Evolutionary conservation across 208 protist genomes (phyloP), one percentile per base, ranked within the genome.

Genomic region (Wallacemonas rigidus): DNA sequence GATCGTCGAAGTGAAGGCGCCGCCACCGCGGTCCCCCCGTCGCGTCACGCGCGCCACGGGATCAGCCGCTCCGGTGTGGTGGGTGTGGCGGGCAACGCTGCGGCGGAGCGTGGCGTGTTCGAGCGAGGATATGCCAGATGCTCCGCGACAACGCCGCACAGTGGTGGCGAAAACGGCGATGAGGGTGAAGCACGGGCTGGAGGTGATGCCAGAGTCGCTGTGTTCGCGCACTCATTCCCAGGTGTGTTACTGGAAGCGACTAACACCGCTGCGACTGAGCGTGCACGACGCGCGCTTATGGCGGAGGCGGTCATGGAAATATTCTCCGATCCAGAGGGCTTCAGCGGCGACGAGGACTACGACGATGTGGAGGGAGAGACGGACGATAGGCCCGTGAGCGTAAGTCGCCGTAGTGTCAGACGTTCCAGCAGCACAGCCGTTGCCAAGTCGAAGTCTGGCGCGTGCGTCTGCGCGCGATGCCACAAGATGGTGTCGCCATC

Each of bases 171-270:
- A 38, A 41, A 17, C n/a, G 11, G 53, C 6, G 53, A 6, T 7
- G 11, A 17, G 17, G 53, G 6, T n/a, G 14, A 17, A 57, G 53
- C 14, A 7, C 17, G 53, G 53, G 15, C 53, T 7, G 53, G 17
- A 8, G 14, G 11, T 12, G 56, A 58, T 38, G 56, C 26, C 56
- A 35, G 5, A 6, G 14, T 38, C 56, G 56, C 8, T 62, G 56
- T 43, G 36, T 65, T 65, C n/a, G 60, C 60, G n/a, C 60, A 65
- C 43, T 65, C 60, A 3, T 65, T 65, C 47, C 60, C 60, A 5
- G 60, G 60, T 65, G 60, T 65, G 40, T 36, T 65, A 3, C 5
- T 65, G 40, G 60, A 65, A 26, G 7, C 60, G 38, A 48, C 60
- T 11, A 65, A 65, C 60, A 65, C 60, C 7, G 60, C 60, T n/a